These are phyloP conservation scores for Marasmius fiardii DNA, from an alignment of 1,284 basidiomycete species.

Conservation along the genomic window DNA sequence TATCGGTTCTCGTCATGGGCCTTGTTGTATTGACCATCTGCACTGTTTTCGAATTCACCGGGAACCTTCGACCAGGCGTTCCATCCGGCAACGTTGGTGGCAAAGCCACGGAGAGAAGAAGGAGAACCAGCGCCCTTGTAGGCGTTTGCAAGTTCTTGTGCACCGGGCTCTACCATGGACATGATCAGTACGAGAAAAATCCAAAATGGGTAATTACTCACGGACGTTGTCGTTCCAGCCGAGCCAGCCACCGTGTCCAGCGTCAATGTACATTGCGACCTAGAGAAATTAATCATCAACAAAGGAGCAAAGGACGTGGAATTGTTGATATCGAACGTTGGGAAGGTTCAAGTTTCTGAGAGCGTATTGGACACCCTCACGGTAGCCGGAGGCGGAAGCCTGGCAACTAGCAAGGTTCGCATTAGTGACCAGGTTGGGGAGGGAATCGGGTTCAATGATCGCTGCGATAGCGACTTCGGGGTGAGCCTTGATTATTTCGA, in stretches of 20 bases:
- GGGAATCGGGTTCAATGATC: conserved; percentile 42
- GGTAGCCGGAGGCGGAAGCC: conserved; percentile 5
- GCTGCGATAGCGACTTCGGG: conserved; percentile 40
- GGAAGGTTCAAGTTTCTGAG: conserved; percentile 34
- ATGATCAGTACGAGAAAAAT: too few relatives aligned
- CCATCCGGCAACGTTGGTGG: conserved; percentile 13
- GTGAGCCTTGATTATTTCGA: conserved; percentile 14
- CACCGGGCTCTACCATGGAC: conserved; percentile 35
- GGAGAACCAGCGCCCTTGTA: conserved; percentile 31
- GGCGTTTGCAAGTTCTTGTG: conserved; percentile 35
- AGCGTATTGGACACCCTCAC: conserved; percentile 35
- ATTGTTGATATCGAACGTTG: conserved; percentile 20
- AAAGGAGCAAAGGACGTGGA: not conserved
- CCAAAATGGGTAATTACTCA: not conserved
- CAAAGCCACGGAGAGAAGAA: conserved; percentile 37
- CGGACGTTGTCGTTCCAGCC: conserved; percentile 19
- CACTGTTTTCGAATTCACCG: conserved; percentile 11
- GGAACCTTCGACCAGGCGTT: conserved; percentile 7
- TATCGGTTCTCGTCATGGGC: conserved; percentile 8
- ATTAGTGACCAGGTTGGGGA: conserved; percentile 41
- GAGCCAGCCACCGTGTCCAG: conserved; percentile 44
- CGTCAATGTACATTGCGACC: conserved; percentile 37
- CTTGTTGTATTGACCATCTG: conserved; percentile 9
- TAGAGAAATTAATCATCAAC: not conserved
- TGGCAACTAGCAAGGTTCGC: conserved; percentile 35